phyloP scores from a whole-genome alignment of 2,329 filamentous ascomycete genomes.

The Aspergillus ochraceoroseus region DNA sequence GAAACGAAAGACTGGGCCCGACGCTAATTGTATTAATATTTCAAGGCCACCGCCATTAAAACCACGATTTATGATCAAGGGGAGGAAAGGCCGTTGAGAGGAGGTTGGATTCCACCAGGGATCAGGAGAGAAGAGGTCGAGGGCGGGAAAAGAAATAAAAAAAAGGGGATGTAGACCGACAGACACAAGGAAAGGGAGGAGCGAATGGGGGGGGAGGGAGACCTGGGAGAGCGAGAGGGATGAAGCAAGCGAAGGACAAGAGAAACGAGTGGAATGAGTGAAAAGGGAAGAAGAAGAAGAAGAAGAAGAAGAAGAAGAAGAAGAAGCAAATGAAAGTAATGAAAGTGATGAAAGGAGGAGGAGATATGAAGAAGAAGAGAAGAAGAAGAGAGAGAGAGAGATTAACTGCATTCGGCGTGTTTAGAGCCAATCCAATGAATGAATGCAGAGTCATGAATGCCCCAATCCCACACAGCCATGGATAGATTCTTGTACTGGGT shows the following conservation, averaged over 20 bases:
- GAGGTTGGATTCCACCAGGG: constrained; percentile 13
- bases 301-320: constrained; percentile 9
- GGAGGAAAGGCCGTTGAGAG: constrained; percentile 2
- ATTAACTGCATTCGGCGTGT: background rate
- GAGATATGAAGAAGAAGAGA: constrained; percentile 8
- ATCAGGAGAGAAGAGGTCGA: constrained; percentile 12
- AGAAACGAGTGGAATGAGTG: no score
- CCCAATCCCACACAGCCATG: no score
- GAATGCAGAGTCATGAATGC: no score
- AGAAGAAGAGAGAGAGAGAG: constrained; percentile 6
- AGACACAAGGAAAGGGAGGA: constrained; percentile 17
- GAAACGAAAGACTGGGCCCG: constrained; percentile 14
- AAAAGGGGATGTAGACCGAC: constrained; percentile 16
- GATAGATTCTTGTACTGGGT: no score
- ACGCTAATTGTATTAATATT: constrained; percentile 11
- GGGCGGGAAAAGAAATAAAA: constrained; percentile 9
- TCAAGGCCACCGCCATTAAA: constrained; percentile 8
- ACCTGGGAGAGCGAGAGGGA: constrained; percentile 8
- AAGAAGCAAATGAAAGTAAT: constrained; percentile 11
- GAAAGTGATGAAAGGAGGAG: constrained; percentile 8
- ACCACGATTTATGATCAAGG: constrained; percentile 8
- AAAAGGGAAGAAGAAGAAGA: constrained; percentile 16
- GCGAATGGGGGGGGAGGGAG: constrained; percentile 17
- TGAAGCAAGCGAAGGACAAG: constrained; percentile 10
- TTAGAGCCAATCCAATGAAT: no score